phyloP scores from a whole-genome alignment of 306 rosid species.

The Betula pendula region DNA sequence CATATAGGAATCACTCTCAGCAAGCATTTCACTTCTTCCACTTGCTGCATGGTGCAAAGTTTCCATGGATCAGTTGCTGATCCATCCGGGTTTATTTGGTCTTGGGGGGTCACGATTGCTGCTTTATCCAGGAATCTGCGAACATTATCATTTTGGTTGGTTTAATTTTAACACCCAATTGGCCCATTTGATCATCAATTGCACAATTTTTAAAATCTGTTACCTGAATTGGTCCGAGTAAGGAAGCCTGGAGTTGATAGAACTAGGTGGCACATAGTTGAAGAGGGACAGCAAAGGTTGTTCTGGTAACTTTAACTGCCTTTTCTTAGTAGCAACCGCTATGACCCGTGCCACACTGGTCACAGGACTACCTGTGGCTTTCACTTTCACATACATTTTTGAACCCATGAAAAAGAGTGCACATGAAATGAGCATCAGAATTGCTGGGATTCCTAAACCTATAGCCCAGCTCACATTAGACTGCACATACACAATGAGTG shows the following conservation, averaged over 20 bases:
- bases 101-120: constrained; percentile 55
- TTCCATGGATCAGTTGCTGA: constrained; percentile 74
- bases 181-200: neutral
- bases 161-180: neutral
- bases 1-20: constrained; percentile 73
- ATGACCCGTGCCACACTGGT: constrained; percentile 70
- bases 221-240: constrained; percentile 83
- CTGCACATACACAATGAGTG: constrained; percentile 71
- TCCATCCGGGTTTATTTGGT: constrained; percentile 60
- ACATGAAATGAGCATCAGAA: constrained; percentile 65
- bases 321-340: constrained; percentile 62
- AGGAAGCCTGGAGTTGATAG: constrained; percentile 62
- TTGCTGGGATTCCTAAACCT: constrained; percentile 77
- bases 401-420: constrained; percentile 62
- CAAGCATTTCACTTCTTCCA: constrained; percentile 81
- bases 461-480: constrained; percentile 79
- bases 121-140: constrained; percentile 75
- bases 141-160: constrained; percentile 1
- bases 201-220: neutral
- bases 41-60: constrained; percentile 80
- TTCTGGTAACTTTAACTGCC: constrained; percentile 47
- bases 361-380: constrained; percentile 82
- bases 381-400: constrained; percentile 69
- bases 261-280: constrained; percentile 46
- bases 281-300: constrained; percentile 58